Evolutionary conservation across 352 stramenopile genomes (phyloP), one percentile per base, ranked within the genome.

Genomic region (Phytophthora tentaculata): DNA sequence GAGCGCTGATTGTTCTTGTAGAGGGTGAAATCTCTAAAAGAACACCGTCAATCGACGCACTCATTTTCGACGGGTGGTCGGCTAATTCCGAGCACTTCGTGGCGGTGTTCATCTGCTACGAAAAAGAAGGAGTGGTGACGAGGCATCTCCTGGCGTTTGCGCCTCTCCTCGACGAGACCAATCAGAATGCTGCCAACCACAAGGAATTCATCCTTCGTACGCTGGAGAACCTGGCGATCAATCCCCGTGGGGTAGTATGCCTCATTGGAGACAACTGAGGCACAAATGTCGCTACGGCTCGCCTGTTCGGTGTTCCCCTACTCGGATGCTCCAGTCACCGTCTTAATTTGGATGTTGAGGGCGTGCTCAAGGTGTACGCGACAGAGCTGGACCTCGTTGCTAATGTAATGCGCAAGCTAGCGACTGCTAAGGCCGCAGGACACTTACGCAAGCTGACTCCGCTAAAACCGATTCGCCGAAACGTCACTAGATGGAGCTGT

Each of bases 11-110:
- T 45, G 39, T 45, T 45, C 39, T 45, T 45, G 5, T 45, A 22
- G 39, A 45, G 39, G 39, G 39, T 19, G 16, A 45, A 45, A 45
- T 45, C 39, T 22, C 16, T 45, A 45, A 45, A 45, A 45, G 39
- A 45, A 45, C 16, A 45, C 13, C 28, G 28, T n/a, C n/a, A n/a
- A n/a, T n/a, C n/a, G n/a, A n/a, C n/a, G n/a, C n/a, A n/a, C n/a
- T n/a, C 28, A 9, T 32, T 32, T 32, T 8, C 28, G 28, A 32
- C 28, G 28, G 28, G 9, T 32, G 28, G 28, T 32, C 28, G 28
- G 28, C 28, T 32, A 32, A 32, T 20, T 45, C 13, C 17, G 39
- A 45, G 14, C 39, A 45, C 20, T 45, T 45, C 39, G 39, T 45
- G 39, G 39, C 39, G 5, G 39, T 45, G 32, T 20, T 45, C 17